Percentiles rank a stretch among this genome's conserved stretches.
Evolutionary conservation across 1,139 yeast genomes (phyloP).

Genomic region (Chernovozyma aurita): DNA sequence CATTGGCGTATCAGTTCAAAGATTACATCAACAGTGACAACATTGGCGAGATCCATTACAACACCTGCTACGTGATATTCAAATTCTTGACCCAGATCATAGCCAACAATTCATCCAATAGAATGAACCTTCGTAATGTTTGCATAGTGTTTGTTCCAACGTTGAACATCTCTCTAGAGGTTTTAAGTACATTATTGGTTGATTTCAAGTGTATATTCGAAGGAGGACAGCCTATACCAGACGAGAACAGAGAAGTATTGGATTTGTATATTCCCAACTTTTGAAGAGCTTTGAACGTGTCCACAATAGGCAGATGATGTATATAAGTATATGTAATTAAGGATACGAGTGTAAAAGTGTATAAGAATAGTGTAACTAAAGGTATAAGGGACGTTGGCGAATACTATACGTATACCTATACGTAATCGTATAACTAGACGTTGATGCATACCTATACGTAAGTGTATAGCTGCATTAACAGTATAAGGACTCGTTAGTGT

Average conservation of each 20-base stretch:
- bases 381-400: too few relatives aligned
- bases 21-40: conserved; percentile 24
- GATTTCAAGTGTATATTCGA: conserved; percentile 66
- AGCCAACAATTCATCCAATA: conserved; percentile 59
- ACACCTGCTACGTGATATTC: conserved; percentile 62
- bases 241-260: conserved; percentile 32
- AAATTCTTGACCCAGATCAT: conserved; percentile 64
- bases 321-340: too few relatives aligned
- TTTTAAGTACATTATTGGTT: conserved; percentile 57
- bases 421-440: too few relatives aligned
- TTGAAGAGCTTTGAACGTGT: conserved; percentile 15
- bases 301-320: too few relatives aligned
- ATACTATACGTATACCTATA: too few relatives aligned
- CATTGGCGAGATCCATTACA: conserved; percentile 45
- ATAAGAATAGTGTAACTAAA: too few relatives aligned
- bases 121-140: conserved; percentile 77
- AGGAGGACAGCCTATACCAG: conserved; percentile 40
- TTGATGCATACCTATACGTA: too few relatives aligned
- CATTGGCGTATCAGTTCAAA: conserved; percentile 26
- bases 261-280: conserved; percentile 43
- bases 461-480: too few relatives aligned
- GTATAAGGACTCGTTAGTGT: too few relatives aligned
- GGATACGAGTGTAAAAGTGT: too few relatives aligned
- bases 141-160: conserved; percentile 89
- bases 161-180: conserved; percentile 62